Conservation (phyloP, 2,329 filamentous ascomycete genomes). For the Stylonectria norvegica region DNA sequence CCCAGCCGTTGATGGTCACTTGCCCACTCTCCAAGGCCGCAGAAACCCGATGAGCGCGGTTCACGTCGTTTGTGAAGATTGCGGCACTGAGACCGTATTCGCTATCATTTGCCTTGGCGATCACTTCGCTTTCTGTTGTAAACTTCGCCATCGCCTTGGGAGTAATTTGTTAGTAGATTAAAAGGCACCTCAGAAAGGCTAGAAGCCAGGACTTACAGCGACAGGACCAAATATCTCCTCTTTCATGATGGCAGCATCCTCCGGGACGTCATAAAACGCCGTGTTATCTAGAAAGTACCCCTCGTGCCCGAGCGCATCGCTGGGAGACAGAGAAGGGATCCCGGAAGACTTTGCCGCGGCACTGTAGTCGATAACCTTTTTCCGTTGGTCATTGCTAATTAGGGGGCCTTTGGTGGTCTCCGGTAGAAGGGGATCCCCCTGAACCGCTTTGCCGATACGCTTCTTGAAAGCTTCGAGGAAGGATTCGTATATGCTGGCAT, state of each 20-base stretch:
- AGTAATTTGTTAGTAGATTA: too few species aligned
- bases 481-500: conserved; percentile 52
- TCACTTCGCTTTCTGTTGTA: background rate
- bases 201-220: too few species aligned
- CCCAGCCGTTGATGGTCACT: background rate
- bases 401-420: conserved; percentile 34
- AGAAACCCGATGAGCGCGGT: background rate
- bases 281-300: conserved; percentile 31
- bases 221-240: conserved; percentile 2
- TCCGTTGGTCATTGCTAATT: conserved; percentile 62
- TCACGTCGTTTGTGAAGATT: background rate
- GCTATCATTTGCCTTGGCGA: background rate
- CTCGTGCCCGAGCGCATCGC: conserved; percentile 7
- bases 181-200: too few species aligned
- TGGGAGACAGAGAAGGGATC: conserved; percentile 19
- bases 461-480: conserved; percentile 59
- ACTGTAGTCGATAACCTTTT: conserved; percentile 61
- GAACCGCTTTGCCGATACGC: conserved; percentile 44
- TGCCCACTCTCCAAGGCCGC: background rate
- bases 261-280: conserved; percentile 26
- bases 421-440: conserved; percentile 22
- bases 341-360: conserved; percentile 15
- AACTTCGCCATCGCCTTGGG: background rate
- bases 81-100: background rate
- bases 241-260: conserved; percentile 24